Evolutionary conservation across 176 grass and related monocot species (phyloP).

Genomic region (Triticum dicoccoides): DNA sequence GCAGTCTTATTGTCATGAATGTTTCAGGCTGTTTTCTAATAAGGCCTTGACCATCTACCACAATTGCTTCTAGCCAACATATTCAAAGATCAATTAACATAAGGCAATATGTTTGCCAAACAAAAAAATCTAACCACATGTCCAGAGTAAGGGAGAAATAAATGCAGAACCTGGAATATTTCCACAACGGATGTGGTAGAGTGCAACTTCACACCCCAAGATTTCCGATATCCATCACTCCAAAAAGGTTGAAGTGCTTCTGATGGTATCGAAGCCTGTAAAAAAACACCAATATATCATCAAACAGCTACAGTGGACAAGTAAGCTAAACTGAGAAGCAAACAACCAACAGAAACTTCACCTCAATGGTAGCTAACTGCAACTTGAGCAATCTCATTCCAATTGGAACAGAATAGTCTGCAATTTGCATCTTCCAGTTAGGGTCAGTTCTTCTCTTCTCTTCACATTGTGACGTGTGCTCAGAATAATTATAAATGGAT

Average conservation of each 20-base stretch:
- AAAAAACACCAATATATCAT: conserved; percentile 32
- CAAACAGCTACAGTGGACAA: conserved; percentile 13
- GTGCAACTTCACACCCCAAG: conserved; percentile 81
- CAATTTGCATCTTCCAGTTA: conserved; percentile 59
- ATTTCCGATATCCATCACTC: conserved; percentile 83
- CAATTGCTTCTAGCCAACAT: conserved; percentile 18
- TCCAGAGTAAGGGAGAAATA: conserved; percentile 22
- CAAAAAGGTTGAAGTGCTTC: conserved; percentile 86
- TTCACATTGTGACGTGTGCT: conserved; percentile 74
- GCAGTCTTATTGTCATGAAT: neutral
- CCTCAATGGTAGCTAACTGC: conserved; percentile 79
- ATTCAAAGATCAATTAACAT: conserved; percentile 1
- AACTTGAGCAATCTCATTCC: conserved; percentile 77
- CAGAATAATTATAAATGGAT: conserved; percentile 65
- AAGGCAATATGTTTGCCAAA: neutral
- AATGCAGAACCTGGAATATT: conserved; percentile 60
- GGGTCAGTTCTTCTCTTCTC: conserved; percentile 59
- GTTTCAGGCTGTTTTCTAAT: conserved; percentile 12
- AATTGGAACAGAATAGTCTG: conserved; percentile 61
- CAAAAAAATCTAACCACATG: neutral
- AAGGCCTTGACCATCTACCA: conserved; percentile 17
- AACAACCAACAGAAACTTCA: conserved; percentile 7
- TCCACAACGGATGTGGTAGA: conserved; percentile 62
- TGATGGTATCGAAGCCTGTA: conserved; percentile 69
- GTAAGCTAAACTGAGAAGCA: conserved; percentile 24